Evolutionary conservation across 2,329 filamentous ascomycete species (phyloP).

Genomic region (Moelleriella libera): DNA sequence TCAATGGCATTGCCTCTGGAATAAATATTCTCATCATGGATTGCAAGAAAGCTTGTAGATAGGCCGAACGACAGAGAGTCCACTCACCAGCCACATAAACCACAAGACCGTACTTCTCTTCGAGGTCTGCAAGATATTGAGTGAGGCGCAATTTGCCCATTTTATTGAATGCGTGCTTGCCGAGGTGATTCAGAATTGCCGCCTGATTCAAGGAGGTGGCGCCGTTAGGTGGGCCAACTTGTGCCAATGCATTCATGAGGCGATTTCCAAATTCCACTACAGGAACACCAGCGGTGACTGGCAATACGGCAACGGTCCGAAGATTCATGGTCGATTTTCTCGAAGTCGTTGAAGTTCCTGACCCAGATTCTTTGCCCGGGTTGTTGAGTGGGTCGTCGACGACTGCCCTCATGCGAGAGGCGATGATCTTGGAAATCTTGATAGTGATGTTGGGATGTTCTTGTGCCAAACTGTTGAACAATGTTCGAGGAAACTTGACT

Average conservation of each 20-base stretch:
- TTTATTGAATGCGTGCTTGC: slow-evolving; percentile 88
- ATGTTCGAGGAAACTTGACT: slow-evolving; percentile 84
- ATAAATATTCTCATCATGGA: slow-evolving; percentile 33
- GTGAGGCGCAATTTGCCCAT: slow-evolving; percentile 95
- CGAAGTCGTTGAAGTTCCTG: slow-evolving; percentile 35
- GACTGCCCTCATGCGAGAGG: slow-evolving; percentile 79
- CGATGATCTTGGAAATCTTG: slow-evolving; percentile 97
- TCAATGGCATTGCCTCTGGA: slow-evolving; percentile 38
- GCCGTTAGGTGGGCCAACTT: slow-evolving; percentile 80
- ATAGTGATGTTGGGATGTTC: slow-evolving; percentile 98
- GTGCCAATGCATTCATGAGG: slow-evolving; percentile 72
- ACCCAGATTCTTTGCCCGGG: slow-evolving; percentile 47
- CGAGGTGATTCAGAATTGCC: slow-evolving; percentile 85
- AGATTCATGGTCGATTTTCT: slow-evolving; percentile 82
- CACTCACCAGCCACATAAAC: slow-evolving; percentile 69
- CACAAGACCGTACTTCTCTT: slow-evolving; percentile 93
- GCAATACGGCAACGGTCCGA: slow-evolving; percentile 81
- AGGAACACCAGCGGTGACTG: slow-evolving; percentile 80
- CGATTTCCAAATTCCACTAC: slow-evolving; percentile 91
- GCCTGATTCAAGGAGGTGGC: slow-evolving; percentile 88
- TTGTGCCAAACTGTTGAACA: slow-evolving; percentile 95
- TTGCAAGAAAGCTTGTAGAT: too few relatives aligned
- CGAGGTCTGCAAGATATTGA: slow-evolving; percentile 89
- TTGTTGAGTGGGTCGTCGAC: slow-evolving; percentile 67
- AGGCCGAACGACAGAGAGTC: not conserved